Conservation (phyloP, 176 grass and related monocot genomes). For the Paspalum notatum region DNA sequence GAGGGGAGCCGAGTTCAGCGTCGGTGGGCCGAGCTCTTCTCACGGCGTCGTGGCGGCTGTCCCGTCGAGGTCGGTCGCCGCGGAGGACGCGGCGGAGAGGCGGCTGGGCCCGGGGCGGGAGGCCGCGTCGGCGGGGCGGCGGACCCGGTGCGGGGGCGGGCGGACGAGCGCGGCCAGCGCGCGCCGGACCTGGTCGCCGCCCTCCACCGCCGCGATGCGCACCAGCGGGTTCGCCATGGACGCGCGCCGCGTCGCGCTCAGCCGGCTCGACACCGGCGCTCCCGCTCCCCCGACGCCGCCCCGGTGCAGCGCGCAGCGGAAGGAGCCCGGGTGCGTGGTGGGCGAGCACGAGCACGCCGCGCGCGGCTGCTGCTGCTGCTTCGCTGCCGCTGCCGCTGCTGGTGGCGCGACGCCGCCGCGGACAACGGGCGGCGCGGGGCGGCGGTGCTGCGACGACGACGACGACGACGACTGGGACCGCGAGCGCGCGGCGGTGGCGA, state of each 20-base stretch:
- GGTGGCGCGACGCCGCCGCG: neutral
- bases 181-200: slow-evolving; percentile 55
- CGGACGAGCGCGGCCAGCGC: slow-evolving; percentile 57
- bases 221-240: slow-evolving; percentile 70
- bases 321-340: slow-evolving; percentile 71
- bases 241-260: slow-evolving; percentile 44
- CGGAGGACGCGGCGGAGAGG: slow-evolving; percentile 47
- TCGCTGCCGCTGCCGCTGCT: neutral
- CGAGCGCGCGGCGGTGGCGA: neutral
- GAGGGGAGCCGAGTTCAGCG: no score
- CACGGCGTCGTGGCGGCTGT: neutral
- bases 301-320: slow-evolving; percentile 66
- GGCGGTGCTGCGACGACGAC: neutral
- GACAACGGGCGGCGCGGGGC: neutral
- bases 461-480: neutral
- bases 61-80: neutral
- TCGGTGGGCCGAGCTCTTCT: neutral
- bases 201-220: slow-evolving; percentile 64
- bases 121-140: slow-evolving; percentile 29
- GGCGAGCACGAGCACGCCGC: slow-evolving; percentile 66
- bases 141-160: slow-evolving; percentile 45
- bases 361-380: neutral
- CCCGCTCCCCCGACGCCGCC: neutral
- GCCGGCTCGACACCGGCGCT: slow-evolving; percentile 17
- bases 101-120: slow-evolving; percentile 59